Conservation (phyloP, 1,139 yeast genomes). For the Lizanozyma gosingica region DNA sequence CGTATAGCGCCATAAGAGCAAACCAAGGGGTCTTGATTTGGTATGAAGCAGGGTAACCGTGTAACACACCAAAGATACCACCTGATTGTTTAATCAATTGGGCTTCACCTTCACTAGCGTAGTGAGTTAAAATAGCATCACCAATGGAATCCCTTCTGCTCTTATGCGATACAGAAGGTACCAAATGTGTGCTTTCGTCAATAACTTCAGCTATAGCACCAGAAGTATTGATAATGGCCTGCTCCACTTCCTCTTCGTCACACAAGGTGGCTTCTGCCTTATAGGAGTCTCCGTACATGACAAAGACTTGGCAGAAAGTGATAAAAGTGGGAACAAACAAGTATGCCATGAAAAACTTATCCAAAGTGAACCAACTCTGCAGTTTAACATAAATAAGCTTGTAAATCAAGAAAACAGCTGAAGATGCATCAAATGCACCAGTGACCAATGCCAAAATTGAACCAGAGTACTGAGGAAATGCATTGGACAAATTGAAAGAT, state of each 20-base stretch:
- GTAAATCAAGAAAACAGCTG: constrained; percentile 36
- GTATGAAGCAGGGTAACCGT: constrained; percentile 32
- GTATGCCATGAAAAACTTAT: constrained; percentile 26
- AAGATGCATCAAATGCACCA: constrained; percentile 40
- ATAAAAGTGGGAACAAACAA: constrained; percentile 33
- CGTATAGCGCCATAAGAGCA: constrained; percentile 27
- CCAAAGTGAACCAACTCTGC: constrained; percentile 21
- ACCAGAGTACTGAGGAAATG: constrained; percentile 35
- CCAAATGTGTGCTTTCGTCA: constrained; percentile 17
- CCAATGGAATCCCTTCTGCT: constrained; percentile 35
- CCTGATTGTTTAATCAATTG: constrained; percentile 25
- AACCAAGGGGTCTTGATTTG: constrained; percentile 39
- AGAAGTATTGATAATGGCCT: constrained; percentile 1
- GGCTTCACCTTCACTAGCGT: constrained; percentile 33
- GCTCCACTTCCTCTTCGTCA: constrained; percentile 11
- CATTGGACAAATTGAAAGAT: constrained; percentile 36
- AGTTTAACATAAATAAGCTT: constrained; percentile 20
- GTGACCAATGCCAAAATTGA: constrained; percentile 35
- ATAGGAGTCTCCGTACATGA: constrained; percentile 36
- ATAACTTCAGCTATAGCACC: constrained; percentile 1
- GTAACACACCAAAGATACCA: constrained; percentile 35
- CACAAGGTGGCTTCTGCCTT: constrained; percentile 24
- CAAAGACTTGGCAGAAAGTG: constrained; percentile 26
- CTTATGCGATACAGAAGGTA: constrained; percentile 5
- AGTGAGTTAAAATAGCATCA: constrained; percentile 38